Conservation (phyloP, 1,284 basidiomycete species). For the Cryptococcus sp. region DNA sequence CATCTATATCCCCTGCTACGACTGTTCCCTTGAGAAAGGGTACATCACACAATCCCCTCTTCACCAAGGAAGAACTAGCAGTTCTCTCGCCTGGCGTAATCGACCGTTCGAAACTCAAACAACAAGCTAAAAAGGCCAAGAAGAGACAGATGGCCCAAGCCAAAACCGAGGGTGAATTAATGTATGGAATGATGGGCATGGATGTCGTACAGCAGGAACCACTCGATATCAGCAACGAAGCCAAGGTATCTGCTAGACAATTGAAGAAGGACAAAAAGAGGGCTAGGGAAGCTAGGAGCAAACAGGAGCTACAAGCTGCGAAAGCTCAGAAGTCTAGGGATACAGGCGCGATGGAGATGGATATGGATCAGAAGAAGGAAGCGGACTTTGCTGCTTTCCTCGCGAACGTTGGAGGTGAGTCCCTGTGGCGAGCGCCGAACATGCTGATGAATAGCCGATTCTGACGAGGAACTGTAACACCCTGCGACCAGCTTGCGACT, state of each 20-base stretch:
- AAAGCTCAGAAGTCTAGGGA: not conserved
- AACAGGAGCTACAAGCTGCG: not conserved
- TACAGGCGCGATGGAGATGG: slow-evolving; percentile 5
- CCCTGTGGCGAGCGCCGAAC: slow-evolving; percentile 3
- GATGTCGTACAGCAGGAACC: slow-evolving; percentile 27
- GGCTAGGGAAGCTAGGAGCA: slow-evolving; percentile 2
- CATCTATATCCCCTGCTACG: not conserved
- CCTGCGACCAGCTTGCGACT: too few relatives aligned
- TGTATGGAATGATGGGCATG: slow-evolving; percentile 41
- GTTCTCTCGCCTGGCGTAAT: slow-evolving; percentile 29
- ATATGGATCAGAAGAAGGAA: slow-evolving; percentile 37
- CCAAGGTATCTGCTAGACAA: slow-evolving; percentile 14
- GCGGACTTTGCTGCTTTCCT: slow-evolving; percentile 47
- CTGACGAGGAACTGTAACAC: slow-evolving; percentile 26
- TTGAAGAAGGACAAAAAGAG: slow-evolving; percentile 25
- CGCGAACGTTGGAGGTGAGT: slow-evolving; percentile 40
- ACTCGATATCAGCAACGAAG: slow-evolving; percentile 2
- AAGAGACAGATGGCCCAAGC: slow-evolving; percentile 36
- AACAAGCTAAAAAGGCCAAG: slow-evolving; percentile 45
- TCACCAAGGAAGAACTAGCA: slow-evolving; percentile 44
- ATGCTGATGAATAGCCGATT: slow-evolving; percentile 12
- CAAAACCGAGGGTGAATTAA: slow-evolving; percentile 39
- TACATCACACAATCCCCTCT: slow-evolving; percentile 22
- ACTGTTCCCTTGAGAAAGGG: not conserved
- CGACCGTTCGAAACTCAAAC: slow-evolving; percentile 36